Evolutionary conservation across 805 yeast genomes (phyloP), one percentile per base, ranked within the genome.

Genomic region (Spathaspora hagerdaliae): DNA sequence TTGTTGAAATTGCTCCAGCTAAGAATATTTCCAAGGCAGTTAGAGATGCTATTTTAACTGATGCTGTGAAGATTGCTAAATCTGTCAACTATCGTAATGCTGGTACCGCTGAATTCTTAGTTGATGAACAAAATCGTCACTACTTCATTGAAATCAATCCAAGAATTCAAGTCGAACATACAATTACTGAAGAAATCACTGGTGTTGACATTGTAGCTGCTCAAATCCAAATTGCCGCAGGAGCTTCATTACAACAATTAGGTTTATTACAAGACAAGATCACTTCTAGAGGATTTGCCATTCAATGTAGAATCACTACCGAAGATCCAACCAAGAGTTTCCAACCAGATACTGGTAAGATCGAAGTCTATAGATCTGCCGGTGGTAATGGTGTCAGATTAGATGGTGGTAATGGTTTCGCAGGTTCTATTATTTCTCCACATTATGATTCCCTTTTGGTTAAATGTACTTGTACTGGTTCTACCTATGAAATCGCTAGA

Each of bases 381-480:
- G 99, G 99, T 71, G 99, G 99, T 77, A 94, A 94, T 63, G 99
- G 99, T 68, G 97, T 94, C 40, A 84, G 99, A 74, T 78, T 94
- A 57, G 99, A 92, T 61, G 99, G 99, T 74, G 98, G 98, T 72
- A 92, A 92, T 65, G 97, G 97, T 3, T 92, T 89, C 67, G 96
- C 96, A 10, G 99, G 99, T 53, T 87, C 97, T 19, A 83, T 94
- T 54, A 94, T 92, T 56, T 85, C 96, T 31, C 99, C 99, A 36
- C 96, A 89, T 71, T 92, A 92, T 72, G 99, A 92, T 71, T 91
- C 97, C 33, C 87, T 92, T 97, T 80, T 92, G 78, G 99, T 92
- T 54, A 92, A 92, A 71, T 92, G 99, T 69, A 82, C 96, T 32
- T 89, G 97, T 63, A 83, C 96, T n/a, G 99, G 98, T 50, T 85